phyloP scores from a whole-genome alignment of 768 basidiomycete species.

The Dictyophora rubrovolvata region DNA sequence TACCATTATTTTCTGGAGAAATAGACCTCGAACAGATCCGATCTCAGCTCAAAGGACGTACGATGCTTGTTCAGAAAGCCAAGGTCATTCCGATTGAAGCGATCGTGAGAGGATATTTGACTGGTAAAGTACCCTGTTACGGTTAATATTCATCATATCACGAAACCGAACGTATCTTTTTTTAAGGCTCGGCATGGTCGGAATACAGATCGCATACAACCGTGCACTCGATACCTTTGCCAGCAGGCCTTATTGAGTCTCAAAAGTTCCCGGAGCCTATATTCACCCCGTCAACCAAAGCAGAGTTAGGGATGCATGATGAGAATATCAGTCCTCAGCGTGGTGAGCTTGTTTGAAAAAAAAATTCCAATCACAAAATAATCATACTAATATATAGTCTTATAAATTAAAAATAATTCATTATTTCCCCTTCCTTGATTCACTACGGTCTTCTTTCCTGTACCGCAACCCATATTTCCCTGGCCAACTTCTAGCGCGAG shows the following conservation, averaged over 20 bases:
- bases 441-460: not conserved
- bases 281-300: constrained; percentile 97
- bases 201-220: constrained; percentile 87
- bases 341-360: constrained; percentile 31
- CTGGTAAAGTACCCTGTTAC: constrained; percentile 41
- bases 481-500: constrained; percentile 34
- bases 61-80: constrained; percentile 88
- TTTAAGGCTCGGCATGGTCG: constrained; percentile 83
- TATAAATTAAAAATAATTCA: not conserved
- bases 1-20: constrained; percentile 50
- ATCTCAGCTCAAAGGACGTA: constrained; percentile 68
- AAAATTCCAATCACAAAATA: not conserved
- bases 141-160: not conserved
- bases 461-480: not conserved
- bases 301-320: constrained; percentile 87
- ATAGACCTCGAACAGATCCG: constrained; percentile 59
- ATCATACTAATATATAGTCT: not conserved
- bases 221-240: constrained; percentile 75
- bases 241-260: constrained; percentile 73
- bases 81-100: constrained; percentile 87
- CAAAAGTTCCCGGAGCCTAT: constrained; percentile 72
- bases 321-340: constrained; percentile 87
- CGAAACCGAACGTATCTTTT: too few relatives aligned
- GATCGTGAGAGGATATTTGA: constrained; percentile 92
- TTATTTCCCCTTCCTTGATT: not conserved